These are phyloP conservation scores for Henckelia pumila DNA, from an alignment of 257 asterid genomes.

Conservation along the genomic window DNA sequence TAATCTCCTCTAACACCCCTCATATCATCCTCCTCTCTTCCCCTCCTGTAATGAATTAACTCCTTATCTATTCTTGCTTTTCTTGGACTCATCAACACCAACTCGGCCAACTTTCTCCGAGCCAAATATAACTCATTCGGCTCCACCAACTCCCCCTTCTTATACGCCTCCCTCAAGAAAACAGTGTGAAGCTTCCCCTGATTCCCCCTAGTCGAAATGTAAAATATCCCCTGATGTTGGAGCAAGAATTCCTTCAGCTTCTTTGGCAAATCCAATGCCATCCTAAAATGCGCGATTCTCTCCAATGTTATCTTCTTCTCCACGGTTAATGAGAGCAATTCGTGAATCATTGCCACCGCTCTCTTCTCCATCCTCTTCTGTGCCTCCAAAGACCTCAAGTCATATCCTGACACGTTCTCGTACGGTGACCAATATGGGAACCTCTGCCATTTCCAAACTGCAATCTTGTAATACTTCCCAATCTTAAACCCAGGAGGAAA, in stretches of 20 bases:
- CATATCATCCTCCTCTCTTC: slow-evolving; percentile 36
- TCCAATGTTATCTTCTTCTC: slow-evolving; percentile 81
- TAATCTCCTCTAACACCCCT: slow-evolving; percentile 24
- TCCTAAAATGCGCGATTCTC: slow-evolving; percentile 76
- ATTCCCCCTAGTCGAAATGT: slow-evolving; percentile 77
- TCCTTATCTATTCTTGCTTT: slow-evolving; percentile 50
- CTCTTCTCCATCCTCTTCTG: slow-evolving; percentile 91
- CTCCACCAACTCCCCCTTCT: slow-evolving; percentile 74
- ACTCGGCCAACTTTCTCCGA: slow-evolving; percentile 65
- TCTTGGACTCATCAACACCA: slow-evolving; percentile 69
- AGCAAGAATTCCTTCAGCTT: slow-evolving; percentile 80
- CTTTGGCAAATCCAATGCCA: slow-evolving; percentile 77
- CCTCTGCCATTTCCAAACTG: slow-evolving; percentile 96
- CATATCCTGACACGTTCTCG: slow-evolving; percentile 72
- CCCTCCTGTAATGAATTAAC: slow-evolving; percentile 49
- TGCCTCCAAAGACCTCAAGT: slow-evolving; percentile 82
- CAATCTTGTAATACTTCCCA: slow-evolving; percentile 78
- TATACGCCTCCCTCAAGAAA: slow-evolving; percentile 83
- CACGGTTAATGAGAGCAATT: slow-evolving; percentile 56
- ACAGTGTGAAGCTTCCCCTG: slow-evolving; percentile 82
- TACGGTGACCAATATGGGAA: slow-evolving; percentile 92
- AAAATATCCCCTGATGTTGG: slow-evolving; percentile 89
- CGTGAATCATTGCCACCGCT: slow-evolving; percentile 82
- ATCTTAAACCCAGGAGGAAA: slow-evolving; percentile 89
- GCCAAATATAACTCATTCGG: slow-evolving; percentile 78